Evolutionary conservation across 1,284 basidiomycete species (phyloP), one percentile per base, ranked within the genome.

Genomic region (Ustilago bromivora): DNA sequence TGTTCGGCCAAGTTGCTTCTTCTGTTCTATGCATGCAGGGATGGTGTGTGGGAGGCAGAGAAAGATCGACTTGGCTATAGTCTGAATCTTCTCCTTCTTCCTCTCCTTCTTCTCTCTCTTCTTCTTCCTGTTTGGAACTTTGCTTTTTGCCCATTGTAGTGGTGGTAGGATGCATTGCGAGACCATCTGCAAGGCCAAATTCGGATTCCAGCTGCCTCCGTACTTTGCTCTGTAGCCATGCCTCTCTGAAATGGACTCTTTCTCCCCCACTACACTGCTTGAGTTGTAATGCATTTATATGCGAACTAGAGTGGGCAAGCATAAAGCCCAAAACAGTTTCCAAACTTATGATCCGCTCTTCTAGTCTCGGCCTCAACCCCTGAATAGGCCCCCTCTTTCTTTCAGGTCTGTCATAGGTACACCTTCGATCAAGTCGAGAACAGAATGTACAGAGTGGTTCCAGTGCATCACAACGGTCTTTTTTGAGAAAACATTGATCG

Each of bases 401-500:
- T 40, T 72, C 72, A 10, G 76, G 76, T 32, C 76, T 66, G 12
- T 61, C 49, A 43, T 78, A 78, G 11, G 76, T 75, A 47, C 76
- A 78, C 0, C 31, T 47, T 3, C 69, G 61, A 4, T 19, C 19
- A 38, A 69, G 63, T 8, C 47, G 41, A 4, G 52, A 13, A 46
- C 76, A 78, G 17, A 69, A 72, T 2, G 55, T 58, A 23, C 76
- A 78, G 31, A 67, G 43, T 15, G 76, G 76, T 8, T 53, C 47
- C 0, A 57, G 17, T 2, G 72, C 76, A n/a, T 78, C 76, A 35
- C 76, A 78, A 4, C 61, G 59, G 40, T 78, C 76, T 38, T 78
- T 78, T 51, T 76, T 75, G 19, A 46, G 57, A 32, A 75, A 78
- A 28, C 76, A 78, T 57, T 78, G 76, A 34, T 78, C 76, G 58